Conservation (phyloP, 768 basidiomycete species). For the Boletus patriciae region DNA sequence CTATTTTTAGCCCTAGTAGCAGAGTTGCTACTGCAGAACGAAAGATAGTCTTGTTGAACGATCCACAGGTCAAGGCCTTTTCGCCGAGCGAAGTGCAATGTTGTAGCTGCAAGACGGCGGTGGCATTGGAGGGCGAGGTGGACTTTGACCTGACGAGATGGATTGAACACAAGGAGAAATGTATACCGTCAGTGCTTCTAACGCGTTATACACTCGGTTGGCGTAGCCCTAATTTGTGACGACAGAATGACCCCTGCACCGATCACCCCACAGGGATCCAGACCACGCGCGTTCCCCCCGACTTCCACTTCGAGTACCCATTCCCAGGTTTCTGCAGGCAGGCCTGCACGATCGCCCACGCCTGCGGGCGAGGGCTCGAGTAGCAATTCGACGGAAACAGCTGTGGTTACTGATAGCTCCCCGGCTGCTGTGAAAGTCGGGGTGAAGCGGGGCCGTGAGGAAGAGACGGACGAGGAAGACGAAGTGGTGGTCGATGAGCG, state of each 20-base stretch:
- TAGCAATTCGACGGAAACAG: conserved; percentile 38
- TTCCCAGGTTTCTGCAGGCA: conserved; percentile 16
- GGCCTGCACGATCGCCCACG: conserved; percentile 14
- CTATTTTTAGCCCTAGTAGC: conserved; percentile 48
- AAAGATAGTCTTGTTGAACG: conserved; percentile 62
- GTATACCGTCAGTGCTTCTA: conserved; percentile 38
- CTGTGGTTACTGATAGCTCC: conserved; percentile 33
- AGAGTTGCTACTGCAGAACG: conserved; percentile 63
- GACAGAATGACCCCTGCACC: conserved; percentile 20
- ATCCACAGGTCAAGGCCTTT: conserved; percentile 56
- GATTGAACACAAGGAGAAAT: conserved; percentile 60
- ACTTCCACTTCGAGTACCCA: conserved; percentile 16
- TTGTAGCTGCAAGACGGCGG: conserved; percentile 44
- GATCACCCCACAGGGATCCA: conserved; percentile 20
- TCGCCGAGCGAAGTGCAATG: conserved; percentile 50
- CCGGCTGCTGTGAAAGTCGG: conserved; percentile 27
- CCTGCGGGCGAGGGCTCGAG: conserved; percentile 22
- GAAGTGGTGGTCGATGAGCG: conserved; percentile 41
- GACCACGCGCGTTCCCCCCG: conserved; percentile 17
- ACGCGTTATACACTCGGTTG: not conserved
- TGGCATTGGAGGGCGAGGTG: conserved; percentile 47
- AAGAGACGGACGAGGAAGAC: conserved; percentile 34
- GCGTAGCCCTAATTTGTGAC: conserved; percentile 3
- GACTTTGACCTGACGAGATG: conserved; percentile 63
- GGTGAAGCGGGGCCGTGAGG: conserved; percentile 52